Base-by-base conservation (phyloP, 495 filamentous ascomycete species). In the Acidiella bohemica region DNA sequence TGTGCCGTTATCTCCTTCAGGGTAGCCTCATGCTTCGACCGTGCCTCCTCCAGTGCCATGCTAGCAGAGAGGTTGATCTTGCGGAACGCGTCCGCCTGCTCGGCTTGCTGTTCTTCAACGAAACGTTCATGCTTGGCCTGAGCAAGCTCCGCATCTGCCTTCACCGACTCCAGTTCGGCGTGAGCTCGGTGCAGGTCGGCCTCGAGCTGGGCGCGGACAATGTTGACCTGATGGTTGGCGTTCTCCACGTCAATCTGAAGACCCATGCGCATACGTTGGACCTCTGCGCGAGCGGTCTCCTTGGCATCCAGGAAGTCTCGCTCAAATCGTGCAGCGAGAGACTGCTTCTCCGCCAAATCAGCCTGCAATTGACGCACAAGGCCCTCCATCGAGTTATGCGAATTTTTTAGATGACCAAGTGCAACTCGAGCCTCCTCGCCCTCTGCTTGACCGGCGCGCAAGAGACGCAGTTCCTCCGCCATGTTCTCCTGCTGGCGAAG, bases 281-380 rank as follows among this genome's bases (percentile, higher is more conserved):
- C 72, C 53, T 96, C 88, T 10, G 73, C 64, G 20, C 73, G 75
- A 27, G 70, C 81, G 19, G 74, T 73, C 47, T 88, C 81, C 37
- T 78, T 76, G 12, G 85, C 80, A 52, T 90, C 80, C 44, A 82
- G 73, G 47, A 81, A 79, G 54, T 95, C 85, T 37, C 84, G 72
- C 59, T 90, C 77, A 56, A 75, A 78, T n/a, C 74, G 73, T 36
- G 78, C 68, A 26, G 76, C 71, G 26, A 62, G 58, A 34, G 67
- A 49, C 40, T 75, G 63, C 46, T 84, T 63, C 34, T 78, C 71
- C 39, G 76, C 66, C 50, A 75, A 81, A 53, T 92, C 80, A 21
- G 67, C 63, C 37, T 77, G 71, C 27, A 90, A 62, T 47, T 72
- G 67, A 31, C 61, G 60, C n/a, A 84, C 65, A 22, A 76, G 57